Evolutionary conservation across 1,284 basidiomycete species (phyloP).

Genomic region (Cutaneotrichosporon spelunceum): DNA sequence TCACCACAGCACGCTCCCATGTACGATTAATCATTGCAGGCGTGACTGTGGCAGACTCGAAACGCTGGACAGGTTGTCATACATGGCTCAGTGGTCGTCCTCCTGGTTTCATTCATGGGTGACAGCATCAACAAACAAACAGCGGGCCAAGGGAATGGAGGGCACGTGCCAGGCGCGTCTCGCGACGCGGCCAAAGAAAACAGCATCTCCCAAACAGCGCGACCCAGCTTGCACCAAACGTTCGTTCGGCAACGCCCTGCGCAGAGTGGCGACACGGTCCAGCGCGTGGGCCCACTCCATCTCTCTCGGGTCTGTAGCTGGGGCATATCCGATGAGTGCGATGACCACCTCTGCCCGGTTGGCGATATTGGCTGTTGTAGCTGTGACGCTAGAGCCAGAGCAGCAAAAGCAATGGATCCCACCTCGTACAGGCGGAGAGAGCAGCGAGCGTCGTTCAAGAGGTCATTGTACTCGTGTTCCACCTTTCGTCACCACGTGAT

Average conservation of each 20-base stretch:
- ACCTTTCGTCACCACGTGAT: not conserved
- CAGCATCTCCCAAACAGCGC: not conserved
- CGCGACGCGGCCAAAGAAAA: not conserved
- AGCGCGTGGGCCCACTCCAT: not conserved
- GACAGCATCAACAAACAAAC: not conserved
- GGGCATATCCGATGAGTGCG: not conserved
- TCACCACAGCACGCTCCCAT: not conserved
- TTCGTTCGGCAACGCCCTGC: not conserved
- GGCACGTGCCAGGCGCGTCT: not conserved
- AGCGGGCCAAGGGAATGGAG: not conserved
- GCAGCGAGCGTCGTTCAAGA: too few relatives aligned
- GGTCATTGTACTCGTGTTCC: slow-evolving; percentile 1
- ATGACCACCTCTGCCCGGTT: slow-evolving; percentile 5
- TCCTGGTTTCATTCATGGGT: not conserved
- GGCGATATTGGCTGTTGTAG: too few relatives aligned
- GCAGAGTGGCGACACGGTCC: not conserved
- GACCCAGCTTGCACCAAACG: not conserved
- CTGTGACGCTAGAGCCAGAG: too few relatives aligned
- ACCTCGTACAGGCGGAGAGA: too few relatives aligned
- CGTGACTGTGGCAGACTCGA: not conserved
- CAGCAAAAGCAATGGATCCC: too few relatives aligned
- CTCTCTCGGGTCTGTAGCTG: not conserved
- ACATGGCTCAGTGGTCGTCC: not conserved
- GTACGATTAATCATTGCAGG: not conserved
- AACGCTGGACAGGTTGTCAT: not conserved